These are phyloP conservation scores for Pseudogymnoascus sp. DNA, from an alignment of 2,329 filamentous ascomycete species.

Conservation along the genomic window DNA sequence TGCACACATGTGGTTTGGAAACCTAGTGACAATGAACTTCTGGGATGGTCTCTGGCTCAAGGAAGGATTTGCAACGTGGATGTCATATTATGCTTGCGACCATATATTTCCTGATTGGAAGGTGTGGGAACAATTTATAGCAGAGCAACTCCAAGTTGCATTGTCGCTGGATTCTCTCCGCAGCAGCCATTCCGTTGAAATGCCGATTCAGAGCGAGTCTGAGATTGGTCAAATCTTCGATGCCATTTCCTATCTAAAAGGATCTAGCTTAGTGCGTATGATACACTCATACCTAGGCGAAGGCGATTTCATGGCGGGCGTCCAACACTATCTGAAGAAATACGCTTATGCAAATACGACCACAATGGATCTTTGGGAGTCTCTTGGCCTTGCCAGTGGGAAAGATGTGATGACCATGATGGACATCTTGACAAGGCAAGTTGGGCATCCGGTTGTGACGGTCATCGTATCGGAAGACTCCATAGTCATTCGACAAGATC, in stretches of 20 bases:
- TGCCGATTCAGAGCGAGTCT: slow-evolving; percentile 48
- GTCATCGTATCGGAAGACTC: slow-evolving; percentile 42
- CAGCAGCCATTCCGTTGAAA: slow-evolving; percentile 63
- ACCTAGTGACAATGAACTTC: slow-evolving; percentile 68
- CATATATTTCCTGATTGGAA: too few species aligned
- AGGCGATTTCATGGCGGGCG: slow-evolving; percentile 61
- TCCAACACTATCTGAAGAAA: slow-evolving; percentile 59
- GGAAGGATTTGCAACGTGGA: slow-evolving; percentile 38
- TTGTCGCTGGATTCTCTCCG: slow-evolving; percentile 25
- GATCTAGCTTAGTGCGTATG: slow-evolving; percentile 64
- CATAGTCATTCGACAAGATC: slow-evolving; percentile 61
- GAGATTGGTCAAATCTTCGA: slow-evolving; percentile 71
- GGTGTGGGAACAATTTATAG: too few species aligned
- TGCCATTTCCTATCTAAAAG: slow-evolving; percentile 66
- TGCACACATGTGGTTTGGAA: slow-evolving; percentile 70
- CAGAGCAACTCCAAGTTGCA: too few species aligned
- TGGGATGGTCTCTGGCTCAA: slow-evolving; percentile 70
- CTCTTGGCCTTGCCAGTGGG: slow-evolving; percentile 58
- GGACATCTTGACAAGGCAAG: slow-evolving; percentile 65
- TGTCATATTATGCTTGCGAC: too few species aligned
- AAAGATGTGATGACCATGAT: slow-evolving; percentile 61
- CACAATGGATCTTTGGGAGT: slow-evolving; percentile 61
- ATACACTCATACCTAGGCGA: slow-evolving; percentile 63
- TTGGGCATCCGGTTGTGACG: slow-evolving; percentile 60
- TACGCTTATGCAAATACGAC: slow-evolving; percentile 56